Conservation (phyloP, 73 alveolate species). For the Symbiodinium natans region DNA sequence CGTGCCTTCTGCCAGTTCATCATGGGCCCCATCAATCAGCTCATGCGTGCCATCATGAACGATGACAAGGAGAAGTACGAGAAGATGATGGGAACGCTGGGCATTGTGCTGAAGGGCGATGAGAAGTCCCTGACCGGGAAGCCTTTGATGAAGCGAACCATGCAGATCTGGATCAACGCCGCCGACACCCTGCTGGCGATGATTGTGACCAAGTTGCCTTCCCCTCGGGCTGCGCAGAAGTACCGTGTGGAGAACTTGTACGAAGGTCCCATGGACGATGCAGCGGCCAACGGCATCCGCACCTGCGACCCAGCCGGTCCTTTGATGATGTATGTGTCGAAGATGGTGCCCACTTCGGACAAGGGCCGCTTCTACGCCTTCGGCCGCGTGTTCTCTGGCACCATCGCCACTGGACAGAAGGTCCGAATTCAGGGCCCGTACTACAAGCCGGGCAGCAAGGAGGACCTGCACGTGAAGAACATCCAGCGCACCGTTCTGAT, state of each 20-base stretch:
- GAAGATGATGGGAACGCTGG: slow-evolving; percentile 95
- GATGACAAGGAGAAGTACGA: slow-evolving; percentile 95
- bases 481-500: slow-evolving; percentile 97
- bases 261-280: slow-evolving; percentile 99
- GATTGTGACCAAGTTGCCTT: slow-evolving; percentile 99
- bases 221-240: slow-evolving; percentile 99
- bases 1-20: slow-evolving; percentile 98
- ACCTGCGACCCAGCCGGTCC: slow-evolving; percentile 99
- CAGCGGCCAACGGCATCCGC: slow-evolving; percentile 96
- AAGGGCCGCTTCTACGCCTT: slow-evolving; percentile 98
- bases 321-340: slow-evolving; percentile 98
- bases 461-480: slow-evolving; percentile 96
- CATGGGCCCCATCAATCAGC: slow-evolving; percentile 96
- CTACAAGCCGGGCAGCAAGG: slow-evolving; percentile 97
- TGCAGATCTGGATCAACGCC: slow-evolving; percentile 99
- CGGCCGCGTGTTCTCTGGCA: slow-evolving; percentile 99
- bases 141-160: slow-evolving; percentile 96
- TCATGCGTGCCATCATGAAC: slow-evolving; percentile 94
- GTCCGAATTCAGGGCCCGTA: slow-evolving; percentile 98
- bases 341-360: slow-evolving; percentile 98
- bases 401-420: slow-evolving; percentile 97
- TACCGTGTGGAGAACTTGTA: slow-evolving; percentile 99
- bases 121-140: slow-evolving; percentile 95
- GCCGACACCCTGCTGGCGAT: slow-evolving; percentile 99
- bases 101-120: slow-evolving; percentile 95